Conservation (phyloP, 2,329 filamentous ascomycete genomes). For the Fusarium staphyleae region DNA sequence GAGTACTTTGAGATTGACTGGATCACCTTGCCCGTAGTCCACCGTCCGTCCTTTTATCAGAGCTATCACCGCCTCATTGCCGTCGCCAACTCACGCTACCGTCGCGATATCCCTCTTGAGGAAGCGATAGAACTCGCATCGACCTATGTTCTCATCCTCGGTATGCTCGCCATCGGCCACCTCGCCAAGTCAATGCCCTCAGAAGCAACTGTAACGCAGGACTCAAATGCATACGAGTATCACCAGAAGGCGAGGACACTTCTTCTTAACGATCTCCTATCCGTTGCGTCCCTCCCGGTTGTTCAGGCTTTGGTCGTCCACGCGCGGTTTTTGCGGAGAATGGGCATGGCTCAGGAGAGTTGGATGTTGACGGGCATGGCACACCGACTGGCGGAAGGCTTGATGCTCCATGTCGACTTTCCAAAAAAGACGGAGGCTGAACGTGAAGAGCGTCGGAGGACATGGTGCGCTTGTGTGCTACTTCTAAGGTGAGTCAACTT, state of each 20-base stretch:
- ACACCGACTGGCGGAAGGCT: conserved; percentile 36
- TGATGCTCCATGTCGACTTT: conserved; percentile 35
- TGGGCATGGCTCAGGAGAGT: conserved; percentile 30
- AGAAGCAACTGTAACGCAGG: conserved; percentile 13
- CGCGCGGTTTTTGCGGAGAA: conserved; percentile 33
- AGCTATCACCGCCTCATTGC: conserved; percentile 41
- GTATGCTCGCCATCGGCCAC: conserved; percentile 40
- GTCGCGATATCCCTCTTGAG: conserved; percentile 38
- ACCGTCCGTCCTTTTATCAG: conserved; percentile 35
- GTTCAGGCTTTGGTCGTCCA: conserved; percentile 40
- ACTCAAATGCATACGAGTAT: conserved; percentile 31
- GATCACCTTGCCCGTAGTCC: conserved; percentile 37
- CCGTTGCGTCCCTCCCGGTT: conserved; percentile 31
- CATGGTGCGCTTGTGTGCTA: conserved; percentile 38
- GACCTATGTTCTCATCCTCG: conserved; percentile 36
- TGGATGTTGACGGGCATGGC: conserved; percentile 39
- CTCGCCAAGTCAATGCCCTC: conserved; percentile 17
- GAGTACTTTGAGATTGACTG: conserved; percentile 41
- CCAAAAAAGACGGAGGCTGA: conserved; percentile 34
- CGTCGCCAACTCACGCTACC: conserved; percentile 40
- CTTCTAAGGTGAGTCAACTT: conserved; percentile 19
- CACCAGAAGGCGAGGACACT: conserved; percentile 37
- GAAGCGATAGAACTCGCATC: conserved; percentile 40
- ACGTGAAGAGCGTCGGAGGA: conserved; percentile 36
- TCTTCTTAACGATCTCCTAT: conserved; percentile 34